These are phyloP conservation scores for Zarea fungicola DNA, from an alignment of 2,329 filamentous ascomycete genomes.

Conservation along the genomic window DNA sequence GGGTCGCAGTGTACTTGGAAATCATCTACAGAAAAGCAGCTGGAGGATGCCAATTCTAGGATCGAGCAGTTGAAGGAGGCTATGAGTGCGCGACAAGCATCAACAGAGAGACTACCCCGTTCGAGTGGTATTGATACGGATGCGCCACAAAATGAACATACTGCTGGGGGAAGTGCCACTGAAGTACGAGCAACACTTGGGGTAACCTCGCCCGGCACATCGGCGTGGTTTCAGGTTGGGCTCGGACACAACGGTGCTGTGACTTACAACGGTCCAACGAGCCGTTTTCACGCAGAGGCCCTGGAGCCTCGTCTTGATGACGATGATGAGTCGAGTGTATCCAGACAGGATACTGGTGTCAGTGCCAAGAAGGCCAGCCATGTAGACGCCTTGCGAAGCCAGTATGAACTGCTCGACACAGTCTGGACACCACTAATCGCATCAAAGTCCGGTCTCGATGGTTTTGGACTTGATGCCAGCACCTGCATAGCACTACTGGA, in stretches of 20 bases:
- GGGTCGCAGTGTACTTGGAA: no score
- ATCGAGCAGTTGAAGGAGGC: no score
- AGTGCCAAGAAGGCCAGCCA: background rate
- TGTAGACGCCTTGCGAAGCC: background rate
- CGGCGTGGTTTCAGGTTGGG: no score
- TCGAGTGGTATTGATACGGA: no score
- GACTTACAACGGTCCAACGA: conserved; percentile 21
- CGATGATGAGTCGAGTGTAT: background rate
- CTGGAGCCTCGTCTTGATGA: background rate
- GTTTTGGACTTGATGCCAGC: background rate
- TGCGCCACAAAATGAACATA: no score
- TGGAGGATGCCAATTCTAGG: no score
- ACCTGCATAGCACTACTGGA: conserved; percentile 15
- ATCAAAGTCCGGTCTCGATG: background rate
- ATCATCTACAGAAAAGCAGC: no score
- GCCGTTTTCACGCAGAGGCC: conserved; percentile 18
- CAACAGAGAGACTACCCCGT: no score
- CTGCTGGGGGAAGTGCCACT: no score
- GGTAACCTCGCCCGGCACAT: no score
- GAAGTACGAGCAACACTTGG: no score
- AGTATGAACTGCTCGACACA: background rate
- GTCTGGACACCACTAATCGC: background rate
- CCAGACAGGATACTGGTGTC: background rate
- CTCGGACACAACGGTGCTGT: conserved; percentile 19
- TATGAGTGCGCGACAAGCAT: no score